phyloP scores from a whole-genome alignment of 768 basidiomycete genomes.

The Hysterangium stoloniferum region DNA sequence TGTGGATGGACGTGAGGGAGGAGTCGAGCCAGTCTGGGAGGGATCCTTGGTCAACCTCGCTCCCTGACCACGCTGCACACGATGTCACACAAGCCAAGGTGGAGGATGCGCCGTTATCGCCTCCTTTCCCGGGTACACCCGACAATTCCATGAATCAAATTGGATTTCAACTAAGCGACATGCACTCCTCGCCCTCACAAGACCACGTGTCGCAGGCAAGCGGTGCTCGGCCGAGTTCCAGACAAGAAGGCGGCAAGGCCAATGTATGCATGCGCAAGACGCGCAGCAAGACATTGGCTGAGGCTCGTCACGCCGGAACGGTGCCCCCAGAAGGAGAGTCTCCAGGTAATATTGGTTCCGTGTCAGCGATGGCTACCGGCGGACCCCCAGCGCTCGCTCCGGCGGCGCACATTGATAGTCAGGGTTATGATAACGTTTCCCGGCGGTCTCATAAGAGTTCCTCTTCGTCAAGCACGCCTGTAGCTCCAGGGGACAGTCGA shows the following conservation, averaged over 20 bases:
- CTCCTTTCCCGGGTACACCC: not conserved
- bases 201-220: too few species aligned
- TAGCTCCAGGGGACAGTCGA: not conserved
- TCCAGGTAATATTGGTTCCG: not conserved
- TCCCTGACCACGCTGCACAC: not conserved
- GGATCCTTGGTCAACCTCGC: not conserved
- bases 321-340: not conserved
- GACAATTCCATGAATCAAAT: not conserved
- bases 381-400: not conserved
- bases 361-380: not conserved
- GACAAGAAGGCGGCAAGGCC: not conserved
- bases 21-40: not conserved
- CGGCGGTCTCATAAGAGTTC: not conserved
- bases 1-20: not conserved
- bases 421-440: not conserved
- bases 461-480: not conserved
- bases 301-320: constrained; percentile 1
- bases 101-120: not conserved
- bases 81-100: not conserved
- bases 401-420: not conserved
- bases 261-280: constrained; percentile 7
- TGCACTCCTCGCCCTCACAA: not conserved
- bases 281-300: constrained; percentile 10
- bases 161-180: not conserved
- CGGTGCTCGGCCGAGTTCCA: not conserved